phyloP scores from a whole-genome alignment of 2,329 filamentous ascomycete genomes.

The Amauroascus verrucosus region DNA sequence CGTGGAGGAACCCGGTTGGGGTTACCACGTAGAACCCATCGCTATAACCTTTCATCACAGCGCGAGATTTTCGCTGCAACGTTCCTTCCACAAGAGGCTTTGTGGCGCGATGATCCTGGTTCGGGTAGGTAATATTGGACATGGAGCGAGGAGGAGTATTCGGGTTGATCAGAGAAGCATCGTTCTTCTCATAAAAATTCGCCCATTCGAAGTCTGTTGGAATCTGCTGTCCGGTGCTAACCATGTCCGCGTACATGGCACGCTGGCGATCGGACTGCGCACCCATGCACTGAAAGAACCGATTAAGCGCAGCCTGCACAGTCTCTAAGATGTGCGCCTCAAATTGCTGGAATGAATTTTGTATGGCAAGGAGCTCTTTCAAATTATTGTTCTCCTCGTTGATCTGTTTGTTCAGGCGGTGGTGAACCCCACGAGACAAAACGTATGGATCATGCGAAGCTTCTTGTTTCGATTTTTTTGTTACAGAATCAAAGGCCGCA shows the following conservation, averaged over 20 bases:
- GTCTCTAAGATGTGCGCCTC: conserved; percentile 76
- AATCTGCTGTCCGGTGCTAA: conserved; percentile 64
- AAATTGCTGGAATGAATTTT: conserved; percentile 78
- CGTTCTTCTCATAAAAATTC: conserved; percentile 64
- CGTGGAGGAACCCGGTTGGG: conserved; percentile 78
- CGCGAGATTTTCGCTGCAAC: conserved; percentile 81
- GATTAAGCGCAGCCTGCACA: conserved; percentile 69
- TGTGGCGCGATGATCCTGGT: conserved; percentile 72
- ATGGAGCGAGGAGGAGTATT: conserved; percentile 62
- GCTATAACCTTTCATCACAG: conserved; percentile 68
- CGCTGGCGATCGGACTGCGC: conserved; percentile 74
- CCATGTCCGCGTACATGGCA: conserved; percentile 73
- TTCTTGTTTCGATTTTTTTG: conserved; percentile 59
- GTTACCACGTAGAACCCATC: conserved; percentile 85
- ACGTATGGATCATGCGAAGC: conserved; percentile 80
- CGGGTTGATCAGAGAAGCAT: conserved; percentile 65
- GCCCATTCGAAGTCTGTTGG: conserved; percentile 86
- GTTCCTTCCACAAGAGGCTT: conserved; percentile 77
- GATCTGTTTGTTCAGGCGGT: conserved; percentile 83
- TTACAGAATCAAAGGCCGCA: conserved; percentile 61
- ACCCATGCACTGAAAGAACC: conserved; percentile 70
- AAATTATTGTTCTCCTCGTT: conserved; percentile 92
- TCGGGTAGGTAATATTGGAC: conserved; percentile 69
- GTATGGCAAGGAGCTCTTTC: conserved; percentile 83
- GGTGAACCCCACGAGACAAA: conserved; percentile 65